Conservation (phyloP, 2,329 filamentous ascomycete genomes). For the Trematosphaeria pertusa region DNA sequence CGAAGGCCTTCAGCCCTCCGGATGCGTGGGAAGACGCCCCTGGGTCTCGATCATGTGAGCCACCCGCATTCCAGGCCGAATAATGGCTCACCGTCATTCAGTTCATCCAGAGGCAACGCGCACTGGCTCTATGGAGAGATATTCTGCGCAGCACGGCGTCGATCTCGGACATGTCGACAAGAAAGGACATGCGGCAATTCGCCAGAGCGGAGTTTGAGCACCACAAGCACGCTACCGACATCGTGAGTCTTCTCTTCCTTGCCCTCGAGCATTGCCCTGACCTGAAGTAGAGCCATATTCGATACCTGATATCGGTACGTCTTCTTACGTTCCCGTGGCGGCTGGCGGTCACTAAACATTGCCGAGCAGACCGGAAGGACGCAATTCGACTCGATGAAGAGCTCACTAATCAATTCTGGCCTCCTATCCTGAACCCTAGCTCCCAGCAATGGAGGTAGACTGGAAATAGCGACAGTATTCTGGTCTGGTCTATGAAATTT, state of each 20-base stretch:
- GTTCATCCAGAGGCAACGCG: constrained; percentile 59
- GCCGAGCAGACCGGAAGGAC: constrained; percentile 55
- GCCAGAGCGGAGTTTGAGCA: constrained; percentile 58
- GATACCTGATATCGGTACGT: constrained; percentile 39
- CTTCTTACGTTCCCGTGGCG: no score
- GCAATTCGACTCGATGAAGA: constrained; percentile 58
- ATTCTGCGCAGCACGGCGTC: constrained; percentile 52
- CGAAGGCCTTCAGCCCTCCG: constrained; percentile 35
- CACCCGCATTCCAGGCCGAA: no score
- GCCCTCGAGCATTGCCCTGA: no score
- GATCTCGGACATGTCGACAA: constrained; percentile 37
- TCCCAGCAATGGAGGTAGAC: no score
- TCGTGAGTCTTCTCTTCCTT: no score
- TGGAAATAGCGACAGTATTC: no score
- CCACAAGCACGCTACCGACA: constrained; percentile 54
- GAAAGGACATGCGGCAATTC: constrained; percentile 55
- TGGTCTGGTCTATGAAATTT: no score
- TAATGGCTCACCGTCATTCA: constrained; percentile 38
- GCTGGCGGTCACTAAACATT: no score
- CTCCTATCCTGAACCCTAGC: constrained; percentile 5
- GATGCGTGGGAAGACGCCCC: constrained; percentile 38
- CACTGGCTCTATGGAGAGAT: constrained; percentile 55
- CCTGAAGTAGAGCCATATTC: no score
- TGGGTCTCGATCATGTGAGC: constrained; percentile 45
- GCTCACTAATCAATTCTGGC: constrained; percentile 43